Base-by-base conservation (phyloP, 495 filamentous ascomycete genomes). In the Parathielavia appendiculata region DNA sequence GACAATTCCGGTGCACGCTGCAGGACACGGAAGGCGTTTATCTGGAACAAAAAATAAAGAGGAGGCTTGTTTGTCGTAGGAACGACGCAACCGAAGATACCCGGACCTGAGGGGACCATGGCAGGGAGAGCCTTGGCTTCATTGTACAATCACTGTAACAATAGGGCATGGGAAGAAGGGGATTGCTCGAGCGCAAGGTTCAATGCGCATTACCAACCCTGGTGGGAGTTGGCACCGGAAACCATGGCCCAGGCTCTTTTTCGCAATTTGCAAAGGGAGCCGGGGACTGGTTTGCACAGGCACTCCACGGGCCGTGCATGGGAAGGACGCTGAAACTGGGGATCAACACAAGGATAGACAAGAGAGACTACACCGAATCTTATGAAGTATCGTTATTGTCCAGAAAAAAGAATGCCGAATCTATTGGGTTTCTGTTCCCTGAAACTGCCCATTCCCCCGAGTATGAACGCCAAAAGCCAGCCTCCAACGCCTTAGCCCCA, bases 21-120 rank as follows among this genome's bases (percentile, higher is more conserved):
- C 60, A 96, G 92, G 63, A 96, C 92, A 61, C 80, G 92, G 66
- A 95, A 96, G 77, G 81, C 78, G 8, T 97, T 96, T 58, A 66
- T 76, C 71, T 84, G 82, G 62, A 47, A 54, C 26, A 68, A 56
- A 62, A 62, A 64, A 57, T 67, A 61, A 53, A 50, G 23, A 41
- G 36, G 32, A 59, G 32, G 14, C 56, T 30, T 30, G 23, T 35
- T 17, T 56, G 47, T 26, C 22, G 26, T 10, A 35, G 14, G 34
- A 57, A 26, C 44, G 26, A 30, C 26, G 26, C 26, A 2, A 23
- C 20, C 19, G 40, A 17, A 46, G 56, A 52, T 61, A 55, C 46
- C 52, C 44, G 23, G 43, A 43, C 14, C 17, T 22, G 23, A 40
- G 40, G 49, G 32, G 34, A 17, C n/a, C 7, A n/a, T 10, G 17